Evolutionary conservation across 805 yeast species (phyloP), one percentile per base, ranked within the genome.

Genomic region (Danielozyma ontarioensis): DNA sequence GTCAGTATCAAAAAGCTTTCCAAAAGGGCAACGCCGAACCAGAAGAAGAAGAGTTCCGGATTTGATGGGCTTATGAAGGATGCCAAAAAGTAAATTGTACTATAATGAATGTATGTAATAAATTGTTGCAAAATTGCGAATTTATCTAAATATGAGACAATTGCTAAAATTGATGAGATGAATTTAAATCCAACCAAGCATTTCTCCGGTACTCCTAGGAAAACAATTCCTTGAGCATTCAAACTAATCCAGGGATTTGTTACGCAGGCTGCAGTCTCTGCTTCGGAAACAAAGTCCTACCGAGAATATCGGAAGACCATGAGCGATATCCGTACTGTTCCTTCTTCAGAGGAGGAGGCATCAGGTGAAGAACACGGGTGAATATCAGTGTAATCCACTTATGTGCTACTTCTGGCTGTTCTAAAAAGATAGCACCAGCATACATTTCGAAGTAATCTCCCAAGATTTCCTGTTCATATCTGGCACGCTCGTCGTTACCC

Each of bases 371-470:
- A 18, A 21, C 25, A 11, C 10, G n/a, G 8, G 28, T n/a, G n/a
- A n/a, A 26, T 12, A 12, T 13, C n/a, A 13, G 28, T 10, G 10
- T 44, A 11, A 64, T 55, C 51, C 62, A 63, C n/a, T 33, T 27
- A 36, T 55, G 57, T 3, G 69, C 68, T 2, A 45, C 55, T 6
- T 45, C 50, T 4, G 69, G 69, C 39, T 55, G 62, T 30, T 63
- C 68, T 13, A 62, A 35, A 28, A 55, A 56, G 29, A 64, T 50
- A 0, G 68, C 64, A n/a, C 68, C 70, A n/a, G 62, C 59, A 30
- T 64, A 64, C 32, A 57, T 59, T 39, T 64, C 70, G 36, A 64
- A 64, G 41, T 57, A 64, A 37, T 64, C 70, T 1, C 62, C 70
- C 22, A 64, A 47, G 38, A 63, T 62, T 36, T 64, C 70, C 33